phyloP scores from a whole-genome alignment of 2,329 filamentous ascomycete genomes.

The Coniochaeta ligniaria region DNA sequence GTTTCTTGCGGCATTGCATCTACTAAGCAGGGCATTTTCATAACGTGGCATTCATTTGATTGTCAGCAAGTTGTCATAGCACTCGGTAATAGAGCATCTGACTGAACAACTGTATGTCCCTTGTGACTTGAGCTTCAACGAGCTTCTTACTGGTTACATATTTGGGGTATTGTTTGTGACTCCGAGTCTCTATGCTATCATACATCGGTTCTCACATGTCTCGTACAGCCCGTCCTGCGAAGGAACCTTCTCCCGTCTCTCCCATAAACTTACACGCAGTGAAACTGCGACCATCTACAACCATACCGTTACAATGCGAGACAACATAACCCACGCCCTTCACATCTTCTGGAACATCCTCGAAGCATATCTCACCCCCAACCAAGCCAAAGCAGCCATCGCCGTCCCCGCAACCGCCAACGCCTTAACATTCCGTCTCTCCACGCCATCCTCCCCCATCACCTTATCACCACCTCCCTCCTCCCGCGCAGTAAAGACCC shows the following conservation, averaged over 20 bases:
- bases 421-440: constrained; percentile 37
- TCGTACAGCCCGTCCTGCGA: neutral
- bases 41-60: neutral
- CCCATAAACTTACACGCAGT: neutral
- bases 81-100: neutral
- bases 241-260: neutral
- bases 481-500: neutral
- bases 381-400: constrained; percentile 10
- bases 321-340: neutral
- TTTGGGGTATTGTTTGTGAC: neutral
- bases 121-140: neutral
- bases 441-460: constrained; percentile 23
- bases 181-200: neutral
- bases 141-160: neutral
- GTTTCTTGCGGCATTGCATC: neutral
- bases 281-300: neutral
- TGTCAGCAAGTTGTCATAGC: neutral
- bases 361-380: constrained; percentile 12
- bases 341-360: constrained; percentile 3
- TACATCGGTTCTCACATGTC: neutral
- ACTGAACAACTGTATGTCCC: neutral
- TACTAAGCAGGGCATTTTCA: neutral
- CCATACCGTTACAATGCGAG: neutral
- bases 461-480: neutral
- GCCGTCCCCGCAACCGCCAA: constrained; percentile 24